phyloP scores from a whole-genome alignment of 2,329 filamentous ascomycete genomes.

The Chaetomiaceae sp. region DNA sequence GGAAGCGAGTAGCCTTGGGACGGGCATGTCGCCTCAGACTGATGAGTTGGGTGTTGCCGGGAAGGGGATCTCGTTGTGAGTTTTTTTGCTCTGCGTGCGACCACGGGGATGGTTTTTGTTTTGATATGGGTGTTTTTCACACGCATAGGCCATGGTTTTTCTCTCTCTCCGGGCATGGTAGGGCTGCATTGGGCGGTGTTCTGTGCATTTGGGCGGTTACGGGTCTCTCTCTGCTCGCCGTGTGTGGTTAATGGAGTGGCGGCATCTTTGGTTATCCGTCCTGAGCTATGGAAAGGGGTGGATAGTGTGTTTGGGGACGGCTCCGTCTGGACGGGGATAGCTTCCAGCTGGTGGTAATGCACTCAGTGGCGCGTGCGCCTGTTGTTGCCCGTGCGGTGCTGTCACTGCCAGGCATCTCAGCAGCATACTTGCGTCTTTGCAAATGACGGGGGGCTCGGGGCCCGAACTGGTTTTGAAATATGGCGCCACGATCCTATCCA shows the following conservation, averaged over 20 bases:
- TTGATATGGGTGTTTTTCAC: slow-evolving; percentile 21
- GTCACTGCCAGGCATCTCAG: too few species aligned
- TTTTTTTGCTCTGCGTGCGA: background rate
- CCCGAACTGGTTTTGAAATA: too few species aligned
- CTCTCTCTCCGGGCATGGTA: slow-evolving; percentile 15
- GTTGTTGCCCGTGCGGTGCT: too few species aligned
- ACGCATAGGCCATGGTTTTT: background rate
- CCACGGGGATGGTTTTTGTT: background rate
- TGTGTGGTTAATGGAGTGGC: slow-evolving; percentile 1
- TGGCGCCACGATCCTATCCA: too few species aligned
- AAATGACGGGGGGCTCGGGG: too few species aligned
- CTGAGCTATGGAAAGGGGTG: too few species aligned
- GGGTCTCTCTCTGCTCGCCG: background rate
- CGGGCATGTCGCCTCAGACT: slow-evolving; percentile 6
- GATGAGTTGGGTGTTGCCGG: slow-evolving; percentile 1
- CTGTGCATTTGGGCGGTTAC: slow-evolving; percentile 3
- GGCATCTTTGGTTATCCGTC: slow-evolving; percentile 2
- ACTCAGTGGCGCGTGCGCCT: too few species aligned
- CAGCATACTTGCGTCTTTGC: too few species aligned
- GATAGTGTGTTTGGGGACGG: background rate
- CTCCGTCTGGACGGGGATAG: too few species aligned
- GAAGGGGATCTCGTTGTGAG: slow-evolving; percentile 13
- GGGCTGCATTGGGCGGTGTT: slow-evolving; percentile 16
- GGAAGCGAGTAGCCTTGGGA: background rate
- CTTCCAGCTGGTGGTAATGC: too few species aligned